A percentile compares a stretch with the other conserved stretches of the same genome.
Evolutionary conservation across 441 rosid species (phyloP).

Genomic region (Metrosideros polymorpha): DNA sequence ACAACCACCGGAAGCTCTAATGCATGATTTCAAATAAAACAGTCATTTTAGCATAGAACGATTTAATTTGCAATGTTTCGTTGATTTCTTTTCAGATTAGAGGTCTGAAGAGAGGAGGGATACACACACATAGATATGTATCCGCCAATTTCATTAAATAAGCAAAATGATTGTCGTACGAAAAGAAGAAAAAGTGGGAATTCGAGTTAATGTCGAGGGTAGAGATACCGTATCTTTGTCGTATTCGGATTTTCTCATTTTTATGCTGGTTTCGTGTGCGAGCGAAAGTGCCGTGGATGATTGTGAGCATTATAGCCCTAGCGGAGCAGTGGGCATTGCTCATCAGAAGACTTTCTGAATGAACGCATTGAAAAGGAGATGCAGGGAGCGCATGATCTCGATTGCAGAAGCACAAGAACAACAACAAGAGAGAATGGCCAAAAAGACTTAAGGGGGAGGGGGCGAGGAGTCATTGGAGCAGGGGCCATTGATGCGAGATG

Average conservation of each 20-base stretch:
- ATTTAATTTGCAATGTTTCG: neutral
- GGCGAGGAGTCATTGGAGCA: conserved; percentile 24
- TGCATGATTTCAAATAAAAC: neutral
- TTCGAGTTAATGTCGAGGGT: neutral
- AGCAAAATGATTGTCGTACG: neutral
- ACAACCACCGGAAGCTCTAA: neutral
- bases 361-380: neutral
- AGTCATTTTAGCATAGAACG: neutral
- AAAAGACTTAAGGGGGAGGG: conserved; percentile 4
- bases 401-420: neutral
- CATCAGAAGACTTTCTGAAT: neutral
- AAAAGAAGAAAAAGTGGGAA: neutral
- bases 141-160: no score
- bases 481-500: conserved; percentile 57
- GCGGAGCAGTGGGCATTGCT: neutral
- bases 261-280: no score
- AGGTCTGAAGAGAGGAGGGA: neutral
- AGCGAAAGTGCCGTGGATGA: neutral
- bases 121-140: no score
- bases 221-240: no score
- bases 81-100: neutral
- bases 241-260: neutral
- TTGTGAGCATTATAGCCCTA: neutral
- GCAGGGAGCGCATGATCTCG: neutral
- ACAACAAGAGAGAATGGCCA: neutral